Base-by-base conservation (phyloP, 768 basidiomycete species). In the Suillus americanus region DNA sequence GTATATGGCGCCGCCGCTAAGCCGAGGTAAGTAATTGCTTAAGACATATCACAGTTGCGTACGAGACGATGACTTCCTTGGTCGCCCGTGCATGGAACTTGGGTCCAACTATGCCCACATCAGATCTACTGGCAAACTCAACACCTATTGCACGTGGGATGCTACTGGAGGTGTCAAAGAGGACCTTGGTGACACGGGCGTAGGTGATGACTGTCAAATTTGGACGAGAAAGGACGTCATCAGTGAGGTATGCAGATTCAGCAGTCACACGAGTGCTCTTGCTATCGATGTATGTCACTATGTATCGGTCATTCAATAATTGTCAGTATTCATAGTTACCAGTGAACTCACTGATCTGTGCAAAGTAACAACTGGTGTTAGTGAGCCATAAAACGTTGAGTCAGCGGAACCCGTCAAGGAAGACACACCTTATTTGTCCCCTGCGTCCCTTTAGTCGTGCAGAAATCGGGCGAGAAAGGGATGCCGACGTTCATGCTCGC, bases 361-460 rank as follows among this genome's bases (percentile, higher is more conserved):
- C 3, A 56, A 23, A 38, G 16, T 16, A 16, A 25, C 7, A n/a
- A 38, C 37, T 23, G 14, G n/a, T 23, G 8, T 57, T 10, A 57
- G 23, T 25, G 14, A 18, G 18, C 9, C 13, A 38, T 23, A 38
- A 37, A 37, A 33, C n/a, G 6, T 56, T 12, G 18, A 33, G 9
- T 54, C 7, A 54, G 53, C 18, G 20, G 53, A 54, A 54, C 18
- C 30, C 5, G 18, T 56, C 6, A 23, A 38, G 35, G 13, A 6
- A 18, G 2, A 71, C 83, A 64, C 65, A 89, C 88, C 74, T 86
- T 83, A 67, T 84, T 85, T 6, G 83, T 83, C 3, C 91, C 91
- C 16, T 86, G 68, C 0, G 88, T 85, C 0, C 89, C 89, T 1
- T 73, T 70, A 3, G 79, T 69, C 4, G 84, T 86, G 64, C 85